Evolutionary conservation across 345 rosid species (phyloP), one percentile per base, ranked within the genome.

Genomic region (Eucalyptus cladocalyx): DNA sequence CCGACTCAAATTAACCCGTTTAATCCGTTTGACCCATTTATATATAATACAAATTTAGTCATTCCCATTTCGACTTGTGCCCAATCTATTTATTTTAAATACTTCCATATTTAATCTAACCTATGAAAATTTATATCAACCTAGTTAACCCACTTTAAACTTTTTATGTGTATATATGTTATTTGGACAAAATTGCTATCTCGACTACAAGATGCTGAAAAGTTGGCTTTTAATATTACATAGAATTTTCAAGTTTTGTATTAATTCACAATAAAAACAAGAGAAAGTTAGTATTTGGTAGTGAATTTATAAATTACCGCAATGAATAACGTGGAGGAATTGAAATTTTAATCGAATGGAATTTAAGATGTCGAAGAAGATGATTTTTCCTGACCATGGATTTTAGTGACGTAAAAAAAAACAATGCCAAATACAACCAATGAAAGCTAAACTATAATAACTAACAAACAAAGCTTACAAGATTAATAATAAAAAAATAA

Each of bases 31-130:
- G 13, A 26, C 13, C n/a, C 15, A 58, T 58, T 58, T 58, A 58
- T 11, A 26, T 58, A 11, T 26, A 58, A 5, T 60, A 60, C n/a
- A 11, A 28, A 60, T 26, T 58, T 60, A 60, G n/a, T 12, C n/a
- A 12, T 60, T 11, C 4, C 30, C 10, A 0, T 19, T 7, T 10
- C 1, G 2, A 60, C 11, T 56, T 24, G 13, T 24, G 28, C 62
- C 62, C 1, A 56, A 2, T 24, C 13, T 9, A 23, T 56, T 56
- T 56, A 23, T 23, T 23, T 56, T 23, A 9, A 56, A 24, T 56
- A 56, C 62, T 56, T 56, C 6, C 30, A 24, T 24, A 56, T 56
- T 24, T 56, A 56, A 56, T 56, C 28, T 18, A 56, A 9, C 30
- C 62, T 24, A 56, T 24, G 62, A 56, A 56, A 56, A 56, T 4